Conservation (phyloP, 208 protist genomes). For the Borovskyia barvae region DNA sequence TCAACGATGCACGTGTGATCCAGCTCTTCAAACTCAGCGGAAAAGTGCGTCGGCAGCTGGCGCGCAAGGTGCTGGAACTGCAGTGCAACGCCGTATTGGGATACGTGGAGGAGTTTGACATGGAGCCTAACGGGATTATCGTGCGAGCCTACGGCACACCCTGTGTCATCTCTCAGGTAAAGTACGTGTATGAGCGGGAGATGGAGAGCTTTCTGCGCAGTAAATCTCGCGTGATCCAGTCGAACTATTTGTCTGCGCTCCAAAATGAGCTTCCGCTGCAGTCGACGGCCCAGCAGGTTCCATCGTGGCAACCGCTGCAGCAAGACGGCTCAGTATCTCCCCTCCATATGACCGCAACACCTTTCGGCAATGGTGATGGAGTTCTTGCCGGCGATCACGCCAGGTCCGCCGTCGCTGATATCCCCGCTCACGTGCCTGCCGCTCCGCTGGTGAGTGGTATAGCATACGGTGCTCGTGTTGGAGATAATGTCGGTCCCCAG, state of each 20-base stretch:
- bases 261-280: conserved; percentile 7
- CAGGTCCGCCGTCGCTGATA: too few species aligned
- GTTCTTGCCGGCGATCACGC: too few species aligned
- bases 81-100: conserved; percentile 89
- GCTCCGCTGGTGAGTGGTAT: not conserved
- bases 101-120: conserved; percentile 89
- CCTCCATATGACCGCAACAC: not conserved
- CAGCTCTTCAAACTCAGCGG: conserved; percentile 90
- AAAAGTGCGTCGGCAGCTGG: conserved; percentile 87
- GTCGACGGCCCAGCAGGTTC: not conserved
- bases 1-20: conserved; percentile 80
- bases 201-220: conserved; percentile 18
- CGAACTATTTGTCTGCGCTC: conserved; percentile 8
- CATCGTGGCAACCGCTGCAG: not conserved
- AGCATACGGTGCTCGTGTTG: too few species aligned
- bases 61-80: conserved; percentile 87
- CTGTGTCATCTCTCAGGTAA: conserved; percentile 75
- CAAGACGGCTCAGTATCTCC: too few species aligned
- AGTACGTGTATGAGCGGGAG: conserved; percentile 50
- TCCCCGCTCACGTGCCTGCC: too few species aligned
- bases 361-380: too few species aligned
- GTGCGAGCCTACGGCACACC: conserved; percentile 90
- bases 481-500: too few species aligned
- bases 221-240: conserved; percentile 16
- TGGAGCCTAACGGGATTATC: conserved; percentile 88